Evolutionary conservation across 371 early-diverging fungal species (phyloP).

Genomic region (Mucor indicus): DNA sequence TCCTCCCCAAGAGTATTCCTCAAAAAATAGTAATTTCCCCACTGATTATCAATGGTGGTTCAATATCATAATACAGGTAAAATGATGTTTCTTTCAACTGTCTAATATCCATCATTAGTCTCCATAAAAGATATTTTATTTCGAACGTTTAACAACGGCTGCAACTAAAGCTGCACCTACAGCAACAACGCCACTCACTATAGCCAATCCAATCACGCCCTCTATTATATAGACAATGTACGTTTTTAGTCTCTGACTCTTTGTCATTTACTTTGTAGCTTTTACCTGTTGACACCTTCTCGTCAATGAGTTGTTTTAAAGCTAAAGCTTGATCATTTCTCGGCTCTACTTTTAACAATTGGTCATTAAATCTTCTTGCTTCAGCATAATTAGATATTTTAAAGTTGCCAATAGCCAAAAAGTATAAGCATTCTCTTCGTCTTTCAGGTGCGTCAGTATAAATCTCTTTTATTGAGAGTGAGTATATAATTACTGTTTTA

Average conservation of each 20-base stretch:
- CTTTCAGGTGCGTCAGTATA: slow-evolving; percentile 81
- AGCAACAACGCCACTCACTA: slow-evolving; percentile 81
- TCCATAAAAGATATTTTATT: slow-evolving; percentile 7
- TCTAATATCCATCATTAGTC: too few species aligned
- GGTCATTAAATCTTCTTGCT: slow-evolving; percentile 75
- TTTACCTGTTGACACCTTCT: slow-evolving; percentile 77
- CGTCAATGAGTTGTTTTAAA: slow-evolving; percentile 78
- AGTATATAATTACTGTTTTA: neutral
- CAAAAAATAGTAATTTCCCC: too few species aligned
- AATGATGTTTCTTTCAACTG: neutral
- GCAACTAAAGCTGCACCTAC: slow-evolving; percentile 51
- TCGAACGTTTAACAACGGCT: slow-evolving; percentile 34
- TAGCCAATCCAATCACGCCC: slow-evolving; percentile 87
- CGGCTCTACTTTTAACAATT: slow-evolving; percentile 80
- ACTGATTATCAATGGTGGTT: too few species aligned
- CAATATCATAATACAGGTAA: too few species aligned
- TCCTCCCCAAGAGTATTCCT: too few species aligned
- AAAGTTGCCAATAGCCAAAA: slow-evolving; percentile 87
- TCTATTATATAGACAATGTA: slow-evolving; percentile 43
- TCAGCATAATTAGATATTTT: slow-evolving; percentile 83
- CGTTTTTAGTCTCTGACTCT: too few species aligned
- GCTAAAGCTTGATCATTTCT: slow-evolving; percentile 77
- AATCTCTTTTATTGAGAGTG: slow-evolving; percentile 59
- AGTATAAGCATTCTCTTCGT: slow-evolving; percentile 92
- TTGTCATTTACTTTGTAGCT: too few species aligned